Evolutionary conservation across 78 protist genomes (phyloP).

Genomic region (Dictyostelium firmibasis): DNA sequence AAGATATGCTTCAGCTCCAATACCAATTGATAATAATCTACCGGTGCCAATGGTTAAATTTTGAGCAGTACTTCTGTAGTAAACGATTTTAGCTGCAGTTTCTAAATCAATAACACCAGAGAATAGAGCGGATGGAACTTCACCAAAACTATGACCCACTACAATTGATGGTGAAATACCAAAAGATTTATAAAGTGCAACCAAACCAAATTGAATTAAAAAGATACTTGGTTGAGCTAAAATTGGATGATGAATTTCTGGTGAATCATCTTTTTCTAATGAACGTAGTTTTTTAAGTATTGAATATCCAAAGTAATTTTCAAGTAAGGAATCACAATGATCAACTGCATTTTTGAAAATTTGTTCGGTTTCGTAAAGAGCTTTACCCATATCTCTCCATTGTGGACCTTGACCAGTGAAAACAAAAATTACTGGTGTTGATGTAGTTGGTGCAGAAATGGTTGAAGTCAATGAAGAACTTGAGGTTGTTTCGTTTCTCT

Average conservation of each 20-base stretch:
- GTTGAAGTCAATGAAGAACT: background rate
- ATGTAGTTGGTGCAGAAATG: background rate
- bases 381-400: constrained; percentile 73
- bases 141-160: constrained; percentile 86
- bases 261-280: constrained; percentile 17
- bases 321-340: constrained; percentile 22
- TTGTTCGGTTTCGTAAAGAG: constrained; percentile 5
- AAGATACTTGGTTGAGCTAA: constrained; percentile 80
- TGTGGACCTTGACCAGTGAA: constrained; percentile 85
- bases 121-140: constrained; percentile 41
- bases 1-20: constrained; percentile 21
- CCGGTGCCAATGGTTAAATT: constrained; percentile 64
- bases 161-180: constrained; percentile 60
- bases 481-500: constrained; percentile 13
- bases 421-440: constrained; percentile 61
- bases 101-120: constrained; percentile 37
- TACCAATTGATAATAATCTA: constrained; percentile 52
- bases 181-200: constrained; percentile 26
- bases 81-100: constrained; percentile 48
- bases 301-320: constrained; percentile 38
- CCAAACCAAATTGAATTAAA: constrained; percentile 75
- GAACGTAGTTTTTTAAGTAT: constrained; percentile 20
- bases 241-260: constrained; percentile 49
- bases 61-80: constrained; percentile 26
- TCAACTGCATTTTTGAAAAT: constrained; percentile 33